Evolutionary conservation across 345 rosid species (phyloP).

Genomic region (Citrus maxima): DNA sequence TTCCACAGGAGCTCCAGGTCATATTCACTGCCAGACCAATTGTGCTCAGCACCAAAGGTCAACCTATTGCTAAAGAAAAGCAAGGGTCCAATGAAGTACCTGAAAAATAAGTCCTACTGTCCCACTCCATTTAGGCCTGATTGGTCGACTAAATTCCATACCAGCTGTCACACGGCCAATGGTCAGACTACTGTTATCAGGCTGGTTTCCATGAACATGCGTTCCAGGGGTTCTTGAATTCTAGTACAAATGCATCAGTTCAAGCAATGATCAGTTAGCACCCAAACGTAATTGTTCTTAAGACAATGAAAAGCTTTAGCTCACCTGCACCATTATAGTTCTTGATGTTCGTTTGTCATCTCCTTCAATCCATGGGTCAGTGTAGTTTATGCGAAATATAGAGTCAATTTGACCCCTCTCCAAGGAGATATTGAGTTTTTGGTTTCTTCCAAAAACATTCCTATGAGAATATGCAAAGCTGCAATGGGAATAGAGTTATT

Average conservation of each 20-base stretch:
- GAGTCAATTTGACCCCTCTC: constrained; percentile 98
- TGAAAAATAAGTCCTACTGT: constrained; percentile 85
- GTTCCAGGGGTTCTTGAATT: constrained; percentile 96
- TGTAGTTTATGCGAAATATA: constrained; percentile 83
- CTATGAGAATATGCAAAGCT: constrained; percentile 97
- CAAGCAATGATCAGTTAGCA: constrained; percentile 14
- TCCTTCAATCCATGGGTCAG: constrained; percentile 99
- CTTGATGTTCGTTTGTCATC: constrained; percentile 92
- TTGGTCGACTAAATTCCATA: constrained; percentile 85
- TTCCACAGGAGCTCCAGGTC: background rate
- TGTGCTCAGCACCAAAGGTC: background rate
- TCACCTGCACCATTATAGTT: constrained; percentile 89
- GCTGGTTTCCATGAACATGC: constrained; percentile 86
- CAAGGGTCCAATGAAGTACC: constrained; percentile 35
- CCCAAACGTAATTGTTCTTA: background rate
- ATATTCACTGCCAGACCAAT: background rate
- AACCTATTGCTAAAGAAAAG: background rate
- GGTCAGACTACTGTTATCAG: constrained; percentile 61
- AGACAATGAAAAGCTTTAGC: background rate
- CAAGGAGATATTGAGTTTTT: constrained; percentile 81
- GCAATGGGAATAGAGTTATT: constrained; percentile 28
- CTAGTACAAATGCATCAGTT: constrained; percentile 33
- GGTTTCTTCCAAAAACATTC: constrained; percentile 92
- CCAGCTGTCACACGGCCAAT: constrained; percentile 86
- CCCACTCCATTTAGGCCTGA: constrained; percentile 98